Conservation (phyloP, 805 yeast genomes). For the Spathaspora passalidarum region DNA sequence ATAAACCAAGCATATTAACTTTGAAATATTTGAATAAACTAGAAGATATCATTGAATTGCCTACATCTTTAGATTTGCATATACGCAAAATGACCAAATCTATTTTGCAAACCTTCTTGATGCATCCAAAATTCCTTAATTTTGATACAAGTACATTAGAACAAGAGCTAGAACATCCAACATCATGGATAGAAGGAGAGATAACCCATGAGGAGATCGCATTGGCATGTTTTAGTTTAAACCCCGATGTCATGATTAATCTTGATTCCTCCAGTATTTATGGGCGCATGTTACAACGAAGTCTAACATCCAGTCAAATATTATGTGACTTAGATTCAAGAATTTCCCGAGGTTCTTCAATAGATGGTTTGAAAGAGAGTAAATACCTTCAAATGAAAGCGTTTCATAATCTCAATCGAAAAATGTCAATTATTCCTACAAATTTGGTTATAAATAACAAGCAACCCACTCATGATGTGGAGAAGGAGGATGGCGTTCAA, state of each 20-base stretch:
- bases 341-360: constrained; percentile 18
- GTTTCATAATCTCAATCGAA: constrained; percentile 17
- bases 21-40: constrained; percentile 8
- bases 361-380: constrained; percentile 11
- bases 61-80: constrained; percentile 4
- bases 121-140: constrained; percentile 48
- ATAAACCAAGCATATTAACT: constrained; percentile 13
- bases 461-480: constrained; percentile 3
- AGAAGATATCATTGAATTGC: neutral
- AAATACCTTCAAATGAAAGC: constrained; percentile 3
- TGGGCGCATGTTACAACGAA: neutral
- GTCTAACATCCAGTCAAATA: neutral
- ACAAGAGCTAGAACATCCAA: constrained; percentile 17
- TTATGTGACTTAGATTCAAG: constrained; percentile 2
- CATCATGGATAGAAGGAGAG: constrained; percentile 19
- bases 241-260: constrained; percentile 13
- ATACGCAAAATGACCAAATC: constrained; percentile 16
- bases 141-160: constrained; percentile 18
- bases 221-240: constrained; percentile 20
- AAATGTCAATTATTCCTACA: constrained; percentile 28
- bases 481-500: constrained; percentile 7
- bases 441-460: constrained; percentile 17
- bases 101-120: constrained; percentile 30
- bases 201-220: constrained; percentile 21
- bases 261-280: constrained; percentile 1